Evolutionary conservation across 164 flowering plant species (phyloP), one percentile per base, ranked within the genome.

Genomic region (Stephania japonica): DNA sequence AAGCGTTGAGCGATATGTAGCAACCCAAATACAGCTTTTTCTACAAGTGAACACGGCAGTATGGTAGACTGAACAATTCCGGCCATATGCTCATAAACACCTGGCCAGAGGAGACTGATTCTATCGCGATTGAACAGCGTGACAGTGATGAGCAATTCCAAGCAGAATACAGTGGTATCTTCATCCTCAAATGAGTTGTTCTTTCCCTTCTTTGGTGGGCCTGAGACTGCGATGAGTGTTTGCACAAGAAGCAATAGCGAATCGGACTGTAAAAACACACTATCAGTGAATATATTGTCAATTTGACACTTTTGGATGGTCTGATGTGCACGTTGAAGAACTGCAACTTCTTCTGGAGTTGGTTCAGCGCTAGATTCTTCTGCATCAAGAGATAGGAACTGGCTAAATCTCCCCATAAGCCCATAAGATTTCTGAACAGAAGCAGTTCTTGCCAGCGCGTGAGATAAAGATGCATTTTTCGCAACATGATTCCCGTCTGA

Each of bases 1-100:
- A 83, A 70, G 61, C 85, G 71, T 71, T 83, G 83, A 70, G 83
- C 80, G 25, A 83, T 80, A 2, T 77, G 78, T 13, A 83, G 75
- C 19, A 83, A 78, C 16, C 85, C 85, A 76, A 79, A 83, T 21
- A 83, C 83, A 18, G 85, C 84, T 75, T 77, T 83, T 68, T 83
- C 85, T 24, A 83, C 84, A 7, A 79, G 79, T 16, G 80, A 73
- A 79, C 81, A 74, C 43, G 85, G 85, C 80, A 78, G 77, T 7
- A 72, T 72, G 16, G 83, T 77, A 6, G 85, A 78, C 73, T 78
- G 81, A 63, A 83, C 81, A 65, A 80, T 78, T 16, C 64, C 69
- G 6, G 83, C 75, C 72, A 83, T 81, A 63, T 83, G 85, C 66
- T 81, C 85, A 66, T 83, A 79, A 1, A 83, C 84, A 24, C 72